These are phyloP conservation scores for Odontarrhena argentea DNA, from an alignment of 345 rosid genomes.

Conservation along the genomic window DNA sequence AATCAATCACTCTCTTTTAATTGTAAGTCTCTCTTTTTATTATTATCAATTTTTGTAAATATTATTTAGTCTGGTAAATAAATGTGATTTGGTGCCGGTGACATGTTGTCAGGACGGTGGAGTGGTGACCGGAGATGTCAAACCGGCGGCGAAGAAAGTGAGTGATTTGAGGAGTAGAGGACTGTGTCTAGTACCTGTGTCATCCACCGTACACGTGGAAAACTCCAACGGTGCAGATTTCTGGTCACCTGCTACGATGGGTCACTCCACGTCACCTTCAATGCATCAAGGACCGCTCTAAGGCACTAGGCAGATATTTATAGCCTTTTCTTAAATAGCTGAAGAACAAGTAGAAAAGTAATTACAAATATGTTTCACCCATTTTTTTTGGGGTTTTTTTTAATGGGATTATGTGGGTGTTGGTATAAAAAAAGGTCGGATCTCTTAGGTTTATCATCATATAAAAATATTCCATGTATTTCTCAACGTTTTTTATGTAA, in stretches of 20 bases:
- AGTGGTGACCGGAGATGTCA: conserved; percentile 43
- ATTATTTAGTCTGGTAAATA: background rate
- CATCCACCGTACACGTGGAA: conserved; percentile 61
- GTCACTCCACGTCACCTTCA: conserved; percentile 35
- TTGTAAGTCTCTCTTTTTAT: conserved; percentile 15
- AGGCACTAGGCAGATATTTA: conserved; percentile 19
- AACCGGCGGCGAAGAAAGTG: conserved; percentile 27
- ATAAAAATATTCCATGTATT: conserved; percentile 12
- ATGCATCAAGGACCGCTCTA: conserved; percentile 18
- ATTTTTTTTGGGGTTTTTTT: background rate
- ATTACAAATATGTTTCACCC: conserved; percentile 29
- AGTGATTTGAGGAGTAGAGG: conserved; percentile 77
- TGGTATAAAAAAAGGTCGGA: conserved; percentile 23
- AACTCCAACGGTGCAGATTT: conserved; percentile 80
- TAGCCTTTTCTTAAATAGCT: background rate
- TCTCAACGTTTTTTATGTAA: background rate
- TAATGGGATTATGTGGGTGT: conserved; percentile 14
- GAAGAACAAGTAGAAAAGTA: conserved; percentile 18
- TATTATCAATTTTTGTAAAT: background rate
- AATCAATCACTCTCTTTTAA: conserved; percentile 41
- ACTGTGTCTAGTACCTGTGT: conserved; percentile 75
- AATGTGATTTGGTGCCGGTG: conserved; percentile 15
- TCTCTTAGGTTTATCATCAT: background rate
- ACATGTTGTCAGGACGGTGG: conserved; percentile 47
- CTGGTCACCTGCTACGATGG: conserved; percentile 74